Evolutionary conservation across 495 filamentous ascomycete genomes (phyloP), one percentile per base, ranked within the genome.

Genomic region (Bombardia bombarda): DNA sequence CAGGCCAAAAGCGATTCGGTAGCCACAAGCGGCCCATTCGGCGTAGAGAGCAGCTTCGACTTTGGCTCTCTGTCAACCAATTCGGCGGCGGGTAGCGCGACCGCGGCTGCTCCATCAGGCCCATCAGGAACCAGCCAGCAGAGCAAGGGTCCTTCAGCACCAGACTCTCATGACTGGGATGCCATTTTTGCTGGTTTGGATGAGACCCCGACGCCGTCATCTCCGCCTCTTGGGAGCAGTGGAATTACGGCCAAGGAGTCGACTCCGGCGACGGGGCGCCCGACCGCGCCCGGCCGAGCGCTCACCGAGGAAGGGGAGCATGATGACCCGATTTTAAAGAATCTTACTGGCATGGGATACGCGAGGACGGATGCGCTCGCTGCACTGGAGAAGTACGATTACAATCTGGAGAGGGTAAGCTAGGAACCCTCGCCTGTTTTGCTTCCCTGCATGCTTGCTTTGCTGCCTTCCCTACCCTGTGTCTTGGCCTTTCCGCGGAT

Each of bases 341-440:
- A 87, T 48, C 58, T 98, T 59, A 95, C 87, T 9, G 79, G 76
- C 20, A 93, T 97, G 89, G 92, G 92, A 3, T 98, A 92, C 62
- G 70, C 82, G 20, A 72, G 92, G 32, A 74, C 75, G 5, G 81
- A 85, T 33, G 84, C 86, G n/a, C 69, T 97, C 23, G 71, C 68
- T 42, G 92, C 92, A 25, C 65, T 98, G 57, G 92, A 96, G 71
- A 90, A 88, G 62, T 92, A 82, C 63, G 90, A 95, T 58, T 95
- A 95, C 63, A 90, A 96, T 65, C 72, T 95, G 56, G 88, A 94
- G 60, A 85, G 87, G 81, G 92, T 95, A 69, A 69, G 80, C 65
- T 57, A 17, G 20, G 4, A 34, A 7, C 9, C 32, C 12, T 17
- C 32, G 7, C 14, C 32, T 13, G 9, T 18, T 20, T 17, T 18